Conservation (phyloP, 345 rosid species). For the Salix purpurea region DNA sequence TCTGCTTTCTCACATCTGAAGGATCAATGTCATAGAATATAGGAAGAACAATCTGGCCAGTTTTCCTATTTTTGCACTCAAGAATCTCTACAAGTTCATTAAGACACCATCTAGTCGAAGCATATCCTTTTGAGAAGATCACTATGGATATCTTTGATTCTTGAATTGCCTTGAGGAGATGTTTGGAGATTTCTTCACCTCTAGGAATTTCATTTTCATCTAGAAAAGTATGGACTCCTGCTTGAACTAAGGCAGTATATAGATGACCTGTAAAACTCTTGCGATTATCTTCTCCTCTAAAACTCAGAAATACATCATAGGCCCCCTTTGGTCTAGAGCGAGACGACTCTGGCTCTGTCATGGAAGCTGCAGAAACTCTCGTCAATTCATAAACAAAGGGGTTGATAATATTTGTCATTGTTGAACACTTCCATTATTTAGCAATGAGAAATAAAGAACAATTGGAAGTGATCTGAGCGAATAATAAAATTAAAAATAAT, state of each 20-base stretch:
- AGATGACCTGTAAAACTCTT: not conserved
- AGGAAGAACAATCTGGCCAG: not conserved
- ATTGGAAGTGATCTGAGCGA: no score
- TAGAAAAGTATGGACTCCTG: not conserved
- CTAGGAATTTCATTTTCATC: not conserved
- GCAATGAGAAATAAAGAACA: no score
- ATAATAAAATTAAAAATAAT: no score
- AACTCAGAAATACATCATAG: not conserved
- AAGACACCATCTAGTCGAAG: conserved; percentile 1
- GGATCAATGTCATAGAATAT: not conserved
- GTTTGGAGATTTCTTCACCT: not conserved
- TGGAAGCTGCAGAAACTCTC: not conserved
- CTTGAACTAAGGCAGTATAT: not conserved
- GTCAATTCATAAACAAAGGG: no score
- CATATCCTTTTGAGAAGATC: not conserved
- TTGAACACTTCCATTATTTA: no score
- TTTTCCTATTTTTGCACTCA: not conserved
- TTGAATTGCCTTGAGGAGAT: not conserved
- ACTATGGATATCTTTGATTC: not conserved
- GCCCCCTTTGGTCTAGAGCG: not conserved
- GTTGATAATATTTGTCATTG: no score
- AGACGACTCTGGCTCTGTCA: not conserved
- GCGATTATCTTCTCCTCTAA: not conserved
- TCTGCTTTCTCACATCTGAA: not conserved
- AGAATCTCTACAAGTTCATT: not conserved